Conservation (phyloP, 139 green algal genomes). For the Marvania coccoides region DNA sequence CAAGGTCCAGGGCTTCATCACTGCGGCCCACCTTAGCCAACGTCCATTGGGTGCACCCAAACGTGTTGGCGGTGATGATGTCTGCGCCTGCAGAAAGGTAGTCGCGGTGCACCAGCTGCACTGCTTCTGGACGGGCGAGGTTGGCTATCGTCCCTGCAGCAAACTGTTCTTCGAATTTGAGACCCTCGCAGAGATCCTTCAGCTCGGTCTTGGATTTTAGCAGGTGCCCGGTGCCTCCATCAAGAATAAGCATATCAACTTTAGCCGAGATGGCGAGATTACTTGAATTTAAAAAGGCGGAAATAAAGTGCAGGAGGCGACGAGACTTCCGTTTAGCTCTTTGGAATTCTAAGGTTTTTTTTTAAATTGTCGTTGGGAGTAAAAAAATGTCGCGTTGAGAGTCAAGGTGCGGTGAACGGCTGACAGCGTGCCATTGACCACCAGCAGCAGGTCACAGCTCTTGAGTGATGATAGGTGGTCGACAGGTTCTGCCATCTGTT, state of each 20-base stretch:
- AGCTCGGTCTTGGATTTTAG: slow-evolving; percentile 19
- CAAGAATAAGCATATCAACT: slow-evolving; percentile 25
- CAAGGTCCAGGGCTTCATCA: slow-evolving; percentile 2
- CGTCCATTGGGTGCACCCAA: slow-evolving; percentile 31
- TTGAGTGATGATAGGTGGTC: too few species aligned
- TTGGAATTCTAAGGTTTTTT: too few species aligned
- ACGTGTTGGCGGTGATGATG: slow-evolving; percentile 54
- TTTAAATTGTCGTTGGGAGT: too few species aligned
- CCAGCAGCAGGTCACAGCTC: too few species aligned
- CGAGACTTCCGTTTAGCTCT: too few species aligned
- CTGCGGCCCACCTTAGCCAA: slow-evolving; percentile 18
- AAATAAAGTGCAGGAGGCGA: too few species aligned
- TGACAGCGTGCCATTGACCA: too few species aligned
- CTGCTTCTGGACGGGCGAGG: slow-evolving; percentile 16
- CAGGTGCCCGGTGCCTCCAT: slow-evolving; percentile 30
- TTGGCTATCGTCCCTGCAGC: slow-evolving; percentile 38
- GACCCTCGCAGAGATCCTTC: not conserved
- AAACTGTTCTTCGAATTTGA: slow-evolving; percentile 31
- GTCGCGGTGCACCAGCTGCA: slow-evolving; percentile 22
- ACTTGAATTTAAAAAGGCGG: too few species aligned
- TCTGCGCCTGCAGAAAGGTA: slow-evolving; percentile 41
- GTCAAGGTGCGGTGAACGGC: too few species aligned
- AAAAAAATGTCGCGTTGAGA: too few species aligned
- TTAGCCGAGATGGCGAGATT: too few species aligned
- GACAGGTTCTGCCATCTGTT: too few species aligned